Evolutionary conservation across 345 rosid species (phyloP).

Genomic region (Eucalyptus cloeziana): DNA sequence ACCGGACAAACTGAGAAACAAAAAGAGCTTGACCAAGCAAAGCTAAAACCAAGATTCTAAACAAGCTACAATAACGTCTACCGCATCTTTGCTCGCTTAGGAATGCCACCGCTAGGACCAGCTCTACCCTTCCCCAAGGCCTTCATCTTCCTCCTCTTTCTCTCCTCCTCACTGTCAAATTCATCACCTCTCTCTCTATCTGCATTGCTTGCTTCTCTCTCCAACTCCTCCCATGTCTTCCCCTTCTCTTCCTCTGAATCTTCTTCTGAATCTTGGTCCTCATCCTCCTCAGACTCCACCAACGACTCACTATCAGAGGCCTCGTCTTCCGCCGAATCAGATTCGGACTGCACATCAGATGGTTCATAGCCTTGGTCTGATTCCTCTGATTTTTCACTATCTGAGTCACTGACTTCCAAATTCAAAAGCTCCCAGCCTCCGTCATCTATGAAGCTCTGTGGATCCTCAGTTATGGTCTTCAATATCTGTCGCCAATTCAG

Average conservation of each 20-base stretch:
- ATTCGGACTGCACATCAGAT: slow-evolving; percentile 67
- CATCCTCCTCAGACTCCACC: slow-evolving; percentile 83
- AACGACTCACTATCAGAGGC: slow-evolving; percentile 63
- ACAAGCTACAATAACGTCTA: too few species aligned
- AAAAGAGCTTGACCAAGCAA: too few species aligned
- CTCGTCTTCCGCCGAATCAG: slow-evolving; percentile 63
- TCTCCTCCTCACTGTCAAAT: slow-evolving; percentile 89
- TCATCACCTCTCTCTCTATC: slow-evolving; percentile 80
- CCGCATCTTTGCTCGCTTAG: too few species aligned
- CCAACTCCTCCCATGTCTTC: slow-evolving; percentile 96
- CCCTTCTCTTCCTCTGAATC: slow-evolving; percentile 92
- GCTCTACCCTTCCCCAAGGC: slow-evolving; percentile 65
- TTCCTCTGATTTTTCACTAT: slow-evolving; percentile 55
- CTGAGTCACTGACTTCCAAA: slow-evolving; percentile 79
- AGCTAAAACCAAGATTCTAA: too few species aligned
- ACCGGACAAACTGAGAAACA: too few species aligned
- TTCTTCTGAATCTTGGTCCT: slow-evolving; percentile 57
- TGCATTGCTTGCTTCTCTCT: slow-evolving; percentile 89
- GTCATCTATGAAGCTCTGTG: slow-evolving; percentile 65
- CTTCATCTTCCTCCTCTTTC: slow-evolving; percentile 81
- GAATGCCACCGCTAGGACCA: slow-evolving; percentile 10
- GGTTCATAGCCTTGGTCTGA: slow-evolving; percentile 90
- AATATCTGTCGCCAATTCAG: slow-evolving; percentile 86
- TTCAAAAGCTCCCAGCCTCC: slow-evolving; percentile 96
- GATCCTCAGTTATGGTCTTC: slow-evolving; percentile 86